phyloP scores from a whole-genome alignment of 2,329 filamentous ascomycete genomes.

The Fusarium mexicanum region DNA sequence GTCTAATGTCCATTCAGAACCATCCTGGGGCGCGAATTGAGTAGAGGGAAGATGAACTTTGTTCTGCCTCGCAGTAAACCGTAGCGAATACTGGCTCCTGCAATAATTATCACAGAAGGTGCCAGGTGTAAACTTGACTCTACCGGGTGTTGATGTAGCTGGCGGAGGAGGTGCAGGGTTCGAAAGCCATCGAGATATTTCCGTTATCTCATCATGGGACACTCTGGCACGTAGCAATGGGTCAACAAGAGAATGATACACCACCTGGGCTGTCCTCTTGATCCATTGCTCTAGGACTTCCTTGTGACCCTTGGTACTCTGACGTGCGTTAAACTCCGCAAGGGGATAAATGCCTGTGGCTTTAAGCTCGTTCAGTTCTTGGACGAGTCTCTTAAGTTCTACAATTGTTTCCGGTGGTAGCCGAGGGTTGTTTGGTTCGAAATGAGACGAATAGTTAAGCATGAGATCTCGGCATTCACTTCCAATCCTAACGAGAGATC shows the following conservation, averaged over 20 bases:
- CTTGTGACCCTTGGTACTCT: not conserved
- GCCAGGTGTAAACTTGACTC: too few relatives aligned
- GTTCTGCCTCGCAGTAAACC: rapidly evolving
- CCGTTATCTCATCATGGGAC: not conserved
- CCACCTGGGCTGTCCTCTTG: not conserved
- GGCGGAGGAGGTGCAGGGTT: too few relatives aligned
- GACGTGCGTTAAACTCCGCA: not conserved
- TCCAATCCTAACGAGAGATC: not conserved
- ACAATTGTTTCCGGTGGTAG: rapidly evolving
- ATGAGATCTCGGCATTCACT: not conserved
- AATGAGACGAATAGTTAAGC: not conserved
- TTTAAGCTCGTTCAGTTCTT: not conserved
- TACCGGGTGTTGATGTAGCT: too few relatives aligned
- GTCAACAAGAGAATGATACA: not conserved
- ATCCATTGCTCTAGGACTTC: not conserved
- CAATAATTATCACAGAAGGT: not conserved
- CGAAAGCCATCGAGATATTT: too few relatives aligned
- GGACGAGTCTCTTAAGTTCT: not conserved
- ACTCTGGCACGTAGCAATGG: not conserved
- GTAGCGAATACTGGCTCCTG: not conserved
- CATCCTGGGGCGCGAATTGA: too few relatives aligned
- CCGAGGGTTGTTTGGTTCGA: not conserved
- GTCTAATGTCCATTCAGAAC: not conserved
- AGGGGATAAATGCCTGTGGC: not conserved
- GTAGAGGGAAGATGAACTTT: too few relatives aligned